Percentiles rank a stretch among this genome's conserved stretches.
Conservation (phyloP, 306 rosid genomes). For the Senna tora region DNA sequence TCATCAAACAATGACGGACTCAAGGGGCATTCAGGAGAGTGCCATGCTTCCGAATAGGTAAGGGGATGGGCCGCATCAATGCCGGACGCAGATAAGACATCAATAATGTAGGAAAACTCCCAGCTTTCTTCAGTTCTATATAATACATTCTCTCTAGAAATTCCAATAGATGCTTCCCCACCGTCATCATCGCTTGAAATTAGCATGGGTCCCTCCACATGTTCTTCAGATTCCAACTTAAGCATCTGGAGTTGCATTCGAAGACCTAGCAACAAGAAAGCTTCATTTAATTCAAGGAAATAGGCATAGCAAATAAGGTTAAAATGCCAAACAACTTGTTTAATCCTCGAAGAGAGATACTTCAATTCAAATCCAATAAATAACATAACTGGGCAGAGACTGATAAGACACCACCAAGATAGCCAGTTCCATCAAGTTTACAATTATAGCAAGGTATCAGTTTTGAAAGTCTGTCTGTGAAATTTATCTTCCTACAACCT, state of each 20-base stretch:
- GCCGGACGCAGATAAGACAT: slow-evolving; percentile 60
- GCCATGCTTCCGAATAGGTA: slow-evolving; percentile 49
- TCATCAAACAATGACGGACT: slow-evolving; percentile 62
- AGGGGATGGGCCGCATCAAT: slow-evolving; percentile 48
- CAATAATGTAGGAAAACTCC: slow-evolving; percentile 66
- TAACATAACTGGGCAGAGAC: slow-evolving; percentile 19
- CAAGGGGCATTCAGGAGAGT: slow-evolving; percentile 72
- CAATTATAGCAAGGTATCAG: background rate
- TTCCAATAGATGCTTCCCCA: slow-evolving; percentile 48
- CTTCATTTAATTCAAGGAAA: slow-evolving; percentile 27
- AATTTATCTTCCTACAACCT: background rate
- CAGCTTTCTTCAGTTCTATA: slow-evolving; percentile 56
- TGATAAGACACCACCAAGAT: slow-evolving; percentile 17
- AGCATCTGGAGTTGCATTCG: slow-evolving; percentile 94
- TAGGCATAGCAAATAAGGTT: background rate
- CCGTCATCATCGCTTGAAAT: slow-evolving; percentile 79
- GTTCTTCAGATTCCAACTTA: slow-evolving; percentile 75
- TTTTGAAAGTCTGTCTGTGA: background rate
- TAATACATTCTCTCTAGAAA: slow-evolving; percentile 36
- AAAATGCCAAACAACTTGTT: background rate
- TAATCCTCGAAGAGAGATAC: background rate
- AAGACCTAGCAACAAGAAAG: slow-evolving; percentile 61
- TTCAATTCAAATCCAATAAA: slow-evolving; percentile 26
- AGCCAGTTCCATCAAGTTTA: background rate
- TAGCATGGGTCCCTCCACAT: slow-evolving; percentile 61